Base-by-base conservation (phyloP, 768 basidiomycete species). In the Tulasnella sp. region DNA sequence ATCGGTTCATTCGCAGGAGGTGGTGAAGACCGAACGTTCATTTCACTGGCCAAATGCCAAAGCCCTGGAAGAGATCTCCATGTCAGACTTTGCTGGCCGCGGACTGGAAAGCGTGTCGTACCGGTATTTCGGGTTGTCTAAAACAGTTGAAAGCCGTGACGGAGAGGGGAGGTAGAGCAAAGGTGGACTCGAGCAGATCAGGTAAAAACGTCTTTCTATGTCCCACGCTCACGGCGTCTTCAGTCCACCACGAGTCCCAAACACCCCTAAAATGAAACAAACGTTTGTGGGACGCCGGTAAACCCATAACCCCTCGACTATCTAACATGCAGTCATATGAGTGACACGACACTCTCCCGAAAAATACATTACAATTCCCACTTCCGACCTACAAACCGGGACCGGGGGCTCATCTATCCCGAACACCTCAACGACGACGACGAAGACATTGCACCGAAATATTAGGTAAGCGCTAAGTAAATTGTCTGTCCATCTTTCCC, bases 1-100 rank as follows among this genome's bases (percentile, higher is more conserved):
- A 94, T 93, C 19, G 73, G 69, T 22, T 37, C 73, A 29, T 41
- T n/a, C 32, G 70, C 34, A 32, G 67, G 72, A 14, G 52, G 19
- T 26, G 52, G 52, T 59, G 52, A 59, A 29, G 52, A 59, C 22
- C 52, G 52, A 59, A 59, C 52, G 52, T 59, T 59, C 52, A 59
- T 59, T 59, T 59, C 52, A 22, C 52, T 8, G 52, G 1, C 52
- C 32, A 29, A 22, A 59, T 59, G 32, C 52, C 52, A 32, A 22
- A 29, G 52, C 22, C 11, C 52, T 59, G 26, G 26, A 29, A 4
- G 32, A 5, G 26, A 59, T 59, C 22, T 12, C 14, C 52, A 7
- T 14, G 52, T 12, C 42, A 44, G n/a, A 44, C 42, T 44, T n/a
- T 44, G 42, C 42, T 22, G 26, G 26, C 9, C 32, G 7, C 22